phyloP scores from a whole-genome alignment of 1,139 yeast species.

The Arxiozyma heterogenica region DNA sequence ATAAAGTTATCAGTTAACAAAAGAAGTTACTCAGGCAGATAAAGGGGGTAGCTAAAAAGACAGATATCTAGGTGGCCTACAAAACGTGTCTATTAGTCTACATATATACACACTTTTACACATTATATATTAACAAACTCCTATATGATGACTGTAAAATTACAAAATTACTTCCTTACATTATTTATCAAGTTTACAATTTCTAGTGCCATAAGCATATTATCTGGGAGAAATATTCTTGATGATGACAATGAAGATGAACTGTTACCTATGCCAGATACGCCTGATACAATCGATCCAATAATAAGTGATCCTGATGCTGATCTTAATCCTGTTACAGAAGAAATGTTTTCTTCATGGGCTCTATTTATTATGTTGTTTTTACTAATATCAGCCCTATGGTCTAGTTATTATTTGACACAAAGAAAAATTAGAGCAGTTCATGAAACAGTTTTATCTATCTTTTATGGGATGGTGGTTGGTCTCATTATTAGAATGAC shows the following conservation, averaged over 20 bases:
- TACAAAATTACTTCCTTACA: conserved; percentile 4
- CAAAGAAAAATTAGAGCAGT: conserved; percentile 87
- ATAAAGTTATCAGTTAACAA: no score
- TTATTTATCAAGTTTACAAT: conserved; percentile 3
- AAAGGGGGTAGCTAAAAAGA: no score
- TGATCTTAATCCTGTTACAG: conserved; percentile 81
- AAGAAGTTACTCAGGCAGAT: not conserved
- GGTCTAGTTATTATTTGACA: conserved; percentile 92
- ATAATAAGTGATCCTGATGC: conserved; percentile 31
- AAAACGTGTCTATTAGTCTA: not conserved
- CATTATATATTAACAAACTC: not conserved
- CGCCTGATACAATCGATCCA: conserved; percentile 17
- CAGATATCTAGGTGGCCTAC: not conserved
- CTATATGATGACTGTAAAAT: not conserved
- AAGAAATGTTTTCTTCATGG: conserved; percentile 95
- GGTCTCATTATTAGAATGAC: conserved; percentile 81
- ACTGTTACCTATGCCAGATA: conserved; percentile 20
- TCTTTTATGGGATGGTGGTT: conserved; percentile 93
- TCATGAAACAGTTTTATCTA: conserved; percentile 93
- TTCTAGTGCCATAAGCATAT: conserved; percentile 1
- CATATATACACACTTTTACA: not conserved
- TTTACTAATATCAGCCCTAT: conserved; percentile 74
- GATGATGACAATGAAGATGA: conserved; percentile 24
- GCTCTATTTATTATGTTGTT: conserved; percentile 81
- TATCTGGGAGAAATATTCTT: not conserved